Evolutionary conservation across 495 filamentous ascomycete species (phyloP), one percentile per base, ranked within the genome.

Genomic region (Acidiella bohemica): DNA sequence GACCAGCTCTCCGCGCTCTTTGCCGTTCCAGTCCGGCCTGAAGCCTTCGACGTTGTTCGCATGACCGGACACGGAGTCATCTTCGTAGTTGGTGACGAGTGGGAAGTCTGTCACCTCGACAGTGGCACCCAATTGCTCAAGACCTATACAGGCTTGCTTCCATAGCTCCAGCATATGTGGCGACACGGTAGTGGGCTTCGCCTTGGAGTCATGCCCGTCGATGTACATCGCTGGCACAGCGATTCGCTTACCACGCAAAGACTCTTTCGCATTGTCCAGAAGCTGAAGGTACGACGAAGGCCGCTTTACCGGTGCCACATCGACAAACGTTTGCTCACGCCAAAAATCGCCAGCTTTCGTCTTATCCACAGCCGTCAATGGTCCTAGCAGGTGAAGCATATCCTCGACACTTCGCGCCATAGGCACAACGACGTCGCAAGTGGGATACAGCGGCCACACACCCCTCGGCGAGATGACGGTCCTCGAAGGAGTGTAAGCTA

Each of bases 371-470:
- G 20, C 40, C 3, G 49, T 43, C 20, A 63, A 46, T 21, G 57
- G 42, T 31, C 50, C 45, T 5, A 60, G 47, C 4, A 61, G 25
- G 8, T 41, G 31, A 4, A 60, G 36, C 57, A 63, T 49, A 38
- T 63, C 60, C 27, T 22, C 21, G 40, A 61, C 44, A 5, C 49
- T 53, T 13, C 58, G 18, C 2, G 58, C 51, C 24, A 57, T 44
- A 0, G 60, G 60, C 5, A 59, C 57, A n/a, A 51, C 27, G 13
- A 53, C 50, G 42, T 61, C 58, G 43, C 58, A 61, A 5, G 57
- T 61, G 1, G 48, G 46, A 42, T 57, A 61, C 19, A 63, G 42
- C 5, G 58, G 58, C 60, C 60, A 63, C 9, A 53, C 37, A 2
- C 58, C 60, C 5, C 58, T 50, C 34, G 47, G 44, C 10, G 58